These are phyloP conservation scores for Barnettozyma salicaria DNA, from an alignment of 805 yeast genomes.

Conservation along the genomic window DNA sequence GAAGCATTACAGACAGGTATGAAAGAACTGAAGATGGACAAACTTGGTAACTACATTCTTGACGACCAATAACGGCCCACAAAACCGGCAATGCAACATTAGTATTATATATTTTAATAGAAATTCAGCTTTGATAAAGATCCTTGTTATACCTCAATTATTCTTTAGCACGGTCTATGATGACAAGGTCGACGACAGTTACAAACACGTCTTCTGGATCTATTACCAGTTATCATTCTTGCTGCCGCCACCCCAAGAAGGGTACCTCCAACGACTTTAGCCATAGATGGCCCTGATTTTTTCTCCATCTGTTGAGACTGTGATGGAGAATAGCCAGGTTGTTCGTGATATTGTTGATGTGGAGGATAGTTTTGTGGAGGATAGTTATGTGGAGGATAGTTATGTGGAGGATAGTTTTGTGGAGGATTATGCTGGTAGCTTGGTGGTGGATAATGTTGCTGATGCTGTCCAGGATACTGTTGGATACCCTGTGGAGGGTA, in stretches of 20 bases:
- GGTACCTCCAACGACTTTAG: conserved; percentile 9
- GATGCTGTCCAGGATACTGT: conserved; percentile 2
- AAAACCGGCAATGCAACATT: neutral
- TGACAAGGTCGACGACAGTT: too few relatives aligned
- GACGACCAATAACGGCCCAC: conserved; percentile 29
- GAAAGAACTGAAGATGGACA: conserved; percentile 69
- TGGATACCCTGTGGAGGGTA: conserved; percentile 1
- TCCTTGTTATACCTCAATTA: neutral
- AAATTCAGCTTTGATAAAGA: neutral
- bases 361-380: conserved; percentile 2
- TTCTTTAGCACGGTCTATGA: conserved; percentile 1
- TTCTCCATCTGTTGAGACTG: neutral
- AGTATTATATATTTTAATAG: neutral
- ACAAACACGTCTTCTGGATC: neutral
- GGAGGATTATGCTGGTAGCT: neutral
- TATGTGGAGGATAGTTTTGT: conserved; percentile 1
- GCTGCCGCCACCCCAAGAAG: conserved; percentile 4
- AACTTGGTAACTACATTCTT: conserved; percentile 72
- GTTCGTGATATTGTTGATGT: neutral
- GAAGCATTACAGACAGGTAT: conserved; percentile 63
- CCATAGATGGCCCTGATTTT: conserved; percentile 2
- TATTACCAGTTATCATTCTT: neutral
- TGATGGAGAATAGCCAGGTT: too few relatives aligned
- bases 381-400: too few relatives aligned
- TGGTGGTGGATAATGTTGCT: neutral